Conservation (phyloP, 176 grass and related monocot genomes). For the Microstegium vimineum region DNA sequence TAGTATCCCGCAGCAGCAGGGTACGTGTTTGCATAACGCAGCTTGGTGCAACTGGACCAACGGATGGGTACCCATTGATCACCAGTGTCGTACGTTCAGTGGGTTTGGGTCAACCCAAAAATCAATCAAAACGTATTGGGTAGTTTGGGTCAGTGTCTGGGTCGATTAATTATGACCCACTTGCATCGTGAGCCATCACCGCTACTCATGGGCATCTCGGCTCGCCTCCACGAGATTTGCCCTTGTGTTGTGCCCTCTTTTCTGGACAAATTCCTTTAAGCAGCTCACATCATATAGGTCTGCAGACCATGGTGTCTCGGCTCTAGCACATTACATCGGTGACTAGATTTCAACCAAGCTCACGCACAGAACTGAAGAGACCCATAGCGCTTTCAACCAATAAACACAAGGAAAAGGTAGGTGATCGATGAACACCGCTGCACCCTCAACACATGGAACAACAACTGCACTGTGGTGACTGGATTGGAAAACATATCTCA, state of each 20-base stretch:
- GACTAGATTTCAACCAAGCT: background rate
- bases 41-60: too few species aligned
- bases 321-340: background rate
- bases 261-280: constrained; percentile 9
- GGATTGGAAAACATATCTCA: background rate
- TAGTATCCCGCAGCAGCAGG: too few species aligned
- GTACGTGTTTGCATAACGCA: too few species aligned
- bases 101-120: too few species aligned
- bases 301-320: background rate
- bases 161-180: too few species aligned
- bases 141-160: too few species aligned
- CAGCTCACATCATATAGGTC: background rate
- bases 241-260: constrained; percentile 13
- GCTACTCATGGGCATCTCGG: background rate
- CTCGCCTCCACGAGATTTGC: background rate
- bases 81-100: too few species aligned
- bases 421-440: background rate
- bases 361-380: background rate
- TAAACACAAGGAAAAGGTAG: background rate
- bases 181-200: too few species aligned
- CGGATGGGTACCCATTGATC: too few species aligned
- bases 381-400: background rate
- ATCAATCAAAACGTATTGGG: too few species aligned
- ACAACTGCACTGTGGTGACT: background rate
- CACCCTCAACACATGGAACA: background rate